These are phyloP conservation scores for Trypethelium eluteriae DNA, from an alignment of 495 filamentous ascomycete genomes.

Conservation along the genomic window DNA sequence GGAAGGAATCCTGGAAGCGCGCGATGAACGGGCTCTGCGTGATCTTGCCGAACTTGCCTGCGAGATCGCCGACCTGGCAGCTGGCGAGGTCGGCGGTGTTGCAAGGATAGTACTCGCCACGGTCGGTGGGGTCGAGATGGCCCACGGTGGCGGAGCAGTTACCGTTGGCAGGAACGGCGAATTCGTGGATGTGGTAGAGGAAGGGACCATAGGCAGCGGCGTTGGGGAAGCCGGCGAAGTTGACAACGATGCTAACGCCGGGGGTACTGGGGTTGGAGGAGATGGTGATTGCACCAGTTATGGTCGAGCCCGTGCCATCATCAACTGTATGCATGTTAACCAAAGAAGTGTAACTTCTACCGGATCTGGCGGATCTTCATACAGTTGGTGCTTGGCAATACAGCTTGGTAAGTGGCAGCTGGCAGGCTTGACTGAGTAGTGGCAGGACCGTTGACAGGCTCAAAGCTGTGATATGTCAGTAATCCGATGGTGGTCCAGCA, in stretches of 20 bases:
- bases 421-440: slow-evolving; percentile 15
- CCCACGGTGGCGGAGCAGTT: slow-evolving; percentile 21
- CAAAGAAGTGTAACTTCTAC: background rate
- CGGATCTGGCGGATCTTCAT: background rate
- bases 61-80: slow-evolving; percentile 22
- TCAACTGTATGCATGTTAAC: background rate
- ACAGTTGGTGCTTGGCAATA: slow-evolving; percentile 11
- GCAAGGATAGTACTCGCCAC: slow-evolving; percentile 22
- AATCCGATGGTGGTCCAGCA: background rate
- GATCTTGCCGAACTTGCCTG: slow-evolving; percentile 23
- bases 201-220: slow-evolving; percentile 16
- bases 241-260: slow-evolving; percentile 10
- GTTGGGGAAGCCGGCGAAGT: slow-evolving; percentile 15
- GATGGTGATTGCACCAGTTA: slow-evolving; percentile 5
- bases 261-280: background rate
- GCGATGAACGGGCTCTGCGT: background rate
- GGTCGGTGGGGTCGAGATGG: slow-evolving; percentile 22
- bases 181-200: slow-evolving; percentile 23
- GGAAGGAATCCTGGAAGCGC: background rate
- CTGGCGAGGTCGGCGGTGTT: slow-evolving; percentile 6
- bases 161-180: slow-evolving; percentile 22
- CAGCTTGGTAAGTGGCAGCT: slow-evolving; percentile 15
- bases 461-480: background rate
- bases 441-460: slow-evolving; percentile 18
- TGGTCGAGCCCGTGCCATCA: background rate